Conservation (phyloP, 2,329 filamentous ascomycete species). For the Cladophialophora exuberans region DNA sequence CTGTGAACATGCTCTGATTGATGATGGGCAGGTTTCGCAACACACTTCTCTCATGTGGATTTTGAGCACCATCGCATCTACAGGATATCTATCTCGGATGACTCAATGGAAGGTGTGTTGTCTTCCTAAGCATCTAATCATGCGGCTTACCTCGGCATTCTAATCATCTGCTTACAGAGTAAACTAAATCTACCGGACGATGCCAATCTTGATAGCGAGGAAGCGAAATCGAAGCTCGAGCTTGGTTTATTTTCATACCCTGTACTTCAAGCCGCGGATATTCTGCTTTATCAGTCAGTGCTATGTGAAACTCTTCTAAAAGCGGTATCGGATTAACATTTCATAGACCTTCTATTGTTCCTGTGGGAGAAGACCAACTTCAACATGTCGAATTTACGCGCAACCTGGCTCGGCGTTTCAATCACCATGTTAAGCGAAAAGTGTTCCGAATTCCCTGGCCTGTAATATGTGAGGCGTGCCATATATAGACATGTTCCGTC, state of each 20-base stretch:
- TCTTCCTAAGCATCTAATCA: background rate
- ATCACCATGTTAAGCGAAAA: constrained; percentile 62
- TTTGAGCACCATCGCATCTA: constrained; percentile 84
- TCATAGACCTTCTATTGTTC: constrained; percentile 81
- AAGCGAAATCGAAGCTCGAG: constrained; percentile 68
- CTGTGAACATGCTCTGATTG: constrained; percentile 1
- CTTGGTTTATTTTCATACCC: constrained; percentile 95
- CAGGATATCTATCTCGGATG: constrained; percentile 96
- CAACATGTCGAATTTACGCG: constrained; percentile 94
- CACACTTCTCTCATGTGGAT: constrained; percentile 98
- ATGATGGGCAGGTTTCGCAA: constrained; percentile 62
- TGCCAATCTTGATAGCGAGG: constrained; percentile 60
- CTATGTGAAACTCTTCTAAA: background rate
- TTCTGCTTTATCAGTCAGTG: constrained; percentile 75
- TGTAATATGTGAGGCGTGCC: constrained; percentile 63
- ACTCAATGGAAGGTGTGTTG: constrained; percentile 89
- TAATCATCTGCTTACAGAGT: constrained; percentile 54
- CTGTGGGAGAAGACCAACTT: constrained; percentile 91
- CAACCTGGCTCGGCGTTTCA: constrained; percentile 85
- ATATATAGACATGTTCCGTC: background rate
- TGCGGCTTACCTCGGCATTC: background rate
- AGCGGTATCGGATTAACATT: constrained; percentile 14
- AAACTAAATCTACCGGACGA: constrained; percentile 70
- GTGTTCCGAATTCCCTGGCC: constrained; percentile 71
- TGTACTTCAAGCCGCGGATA: constrained; percentile 91